Base-by-base conservation (phyloP, 2,329 filamentous ascomycete species). In the Colletotrichum sansevieriae region DNA sequence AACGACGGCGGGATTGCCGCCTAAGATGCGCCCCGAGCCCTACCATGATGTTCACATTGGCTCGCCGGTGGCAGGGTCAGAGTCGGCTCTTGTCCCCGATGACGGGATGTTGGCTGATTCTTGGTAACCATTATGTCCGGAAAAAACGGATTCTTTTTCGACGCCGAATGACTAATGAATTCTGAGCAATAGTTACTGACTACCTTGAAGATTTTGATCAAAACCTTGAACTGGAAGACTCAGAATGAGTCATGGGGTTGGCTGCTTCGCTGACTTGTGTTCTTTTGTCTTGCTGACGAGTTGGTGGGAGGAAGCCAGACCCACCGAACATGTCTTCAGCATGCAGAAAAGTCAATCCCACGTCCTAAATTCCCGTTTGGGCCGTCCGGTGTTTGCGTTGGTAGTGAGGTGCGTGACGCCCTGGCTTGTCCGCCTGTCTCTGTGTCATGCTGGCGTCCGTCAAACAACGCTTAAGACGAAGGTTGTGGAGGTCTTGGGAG, bases 401-500 rank as follows among this genome's bases (percentile, higher is more conserved):
- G 4, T 55, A 35, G 49, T 52, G 9, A 2, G 29, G 8, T 29
- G 29, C 7, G 7, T 29, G 8, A 29, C 8, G 29, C 29, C 7
- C 29, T 29, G 29, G 29, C 29, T 29, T 29, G 29, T 29, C 29
- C 29, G 18, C 52, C 1, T 13, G 35, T 39, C 52, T 52, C 33
- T 25, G 33, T 55, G 29, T 37, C 39, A 46, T 37, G 57, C 43
- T 39, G 43, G 33, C 33, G 37, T 13, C 11, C 41, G 55, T 43
- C 55, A 56, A 35, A 65, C 41, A n/a, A 18, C 22, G 54, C n/a
- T 60, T 65, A 51, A 25, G 55, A 68, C 47, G 39, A 56, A 55
- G 33, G 15, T 58, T 41, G 47, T 55, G 25, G 33, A 37, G 18
- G 13, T 55, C 35, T 35, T 65, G 54, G 65, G 65, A 65, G 59